Evolutionary conservation across 805 yeast species (phyloP), one percentile per base, ranked within the genome.

Genomic region (Candida nonsorbophila): DNA sequence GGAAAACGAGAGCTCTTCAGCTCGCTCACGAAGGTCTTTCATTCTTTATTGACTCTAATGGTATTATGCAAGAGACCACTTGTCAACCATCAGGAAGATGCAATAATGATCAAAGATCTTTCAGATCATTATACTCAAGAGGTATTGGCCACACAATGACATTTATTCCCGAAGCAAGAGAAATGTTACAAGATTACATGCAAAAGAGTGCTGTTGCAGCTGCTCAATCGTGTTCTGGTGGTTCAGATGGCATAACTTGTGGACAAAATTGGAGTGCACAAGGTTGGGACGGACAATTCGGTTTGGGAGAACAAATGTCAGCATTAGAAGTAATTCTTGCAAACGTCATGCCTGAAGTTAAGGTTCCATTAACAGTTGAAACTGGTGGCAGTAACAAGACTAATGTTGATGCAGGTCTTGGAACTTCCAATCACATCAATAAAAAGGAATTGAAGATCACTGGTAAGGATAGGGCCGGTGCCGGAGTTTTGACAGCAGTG

Each of bases 181-280:
- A 56, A 21, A 47, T 50, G 3, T 69, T 82, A 24, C 46, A 40
- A 30, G 53, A 66, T 3, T 53, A 58, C 37, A 32, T 76, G 23
- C 51, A 58, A 22, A 44, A 65, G 3, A 71, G 82, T 28, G 87
- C 90, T 3, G 33, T 13, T 14, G 95, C 79, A 16, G 95, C 94
- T 1, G 90, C 88, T 2, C 58, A 58, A 28, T 72, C 90, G 1
- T 85, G 95, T 56, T 62, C 78, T 1, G 95, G 95, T 35, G 97
- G 96, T 45, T 36, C 58, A 4, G 97, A 88, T 52, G 85, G 85
- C 11, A 81, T 77, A 39, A 88, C 97, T 0, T 86, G 95, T 59
- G 94, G 95, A 25, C 53, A 69, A 30, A 63, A 79, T 52, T 85
- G 95, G 95, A 51, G 69, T 9, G 36, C 43, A 10, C 57, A 56